Evolutionary conservation across 2,329 filamentous ascomycete species (phyloP), one percentile per base, ranked within the genome.

Genomic region (Penicillium sp.): DNA sequence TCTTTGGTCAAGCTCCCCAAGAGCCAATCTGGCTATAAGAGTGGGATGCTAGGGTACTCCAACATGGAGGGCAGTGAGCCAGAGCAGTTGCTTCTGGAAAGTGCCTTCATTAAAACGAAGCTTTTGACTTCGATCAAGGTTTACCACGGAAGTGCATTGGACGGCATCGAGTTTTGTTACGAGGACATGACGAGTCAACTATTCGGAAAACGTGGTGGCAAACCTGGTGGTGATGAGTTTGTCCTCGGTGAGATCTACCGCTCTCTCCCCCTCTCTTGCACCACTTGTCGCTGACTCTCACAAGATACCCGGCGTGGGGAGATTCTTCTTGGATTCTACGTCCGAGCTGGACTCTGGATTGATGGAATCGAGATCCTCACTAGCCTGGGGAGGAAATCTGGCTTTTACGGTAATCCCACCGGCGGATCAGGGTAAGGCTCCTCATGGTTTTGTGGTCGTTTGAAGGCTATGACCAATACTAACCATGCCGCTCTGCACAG

Each of bases 131-230:
- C 79, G 4, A 77, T 96, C 41, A 78, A 81, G 44, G 75, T 94
- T 10, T 94, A 89, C 58, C 83, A 88, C 54, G 88, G 86, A 2
- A 72, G 75, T 43, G 84, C 84, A 3, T 60, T 97, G 9, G 85
- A 94, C 61, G 93, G 93, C 0, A 66, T 98, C 14, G 91, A 97
- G 63, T 97, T 98, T 65, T 75, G 86, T 43, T 97, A 95, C 59
- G 91, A 97, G 57, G 89, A 97, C 63, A 77, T 79, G 11, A 84
- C 86, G 1, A 84, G 76, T 39, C 88, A 96, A 60, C 65, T 96
- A 3, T 94, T 98, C 71, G 93, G 93, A 27, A 90, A 87, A 58
- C 75, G 78, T 39, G 85, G 84, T 9, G 86, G 84, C 6, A 83
- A 83, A 48, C 68, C 76, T 16, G 81, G 80, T 2, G 83, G 84